Evolutionary conservation across 2,329 filamentous ascomycete genomes (phyloP).

Genomic region (Colletotrichum sp.): DNA sequence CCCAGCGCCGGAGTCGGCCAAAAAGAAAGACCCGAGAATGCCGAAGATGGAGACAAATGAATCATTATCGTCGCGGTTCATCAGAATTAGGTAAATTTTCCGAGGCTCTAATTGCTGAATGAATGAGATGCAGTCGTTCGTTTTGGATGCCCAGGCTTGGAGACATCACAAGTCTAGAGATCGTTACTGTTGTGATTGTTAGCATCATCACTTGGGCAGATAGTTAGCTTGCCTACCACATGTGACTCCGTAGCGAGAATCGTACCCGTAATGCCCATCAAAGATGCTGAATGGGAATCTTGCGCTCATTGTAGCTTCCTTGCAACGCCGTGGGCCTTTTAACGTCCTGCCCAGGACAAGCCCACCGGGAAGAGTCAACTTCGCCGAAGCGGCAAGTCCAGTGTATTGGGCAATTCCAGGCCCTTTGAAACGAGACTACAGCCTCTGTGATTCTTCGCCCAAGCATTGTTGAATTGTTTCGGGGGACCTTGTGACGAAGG

Average conservation of each 20-base stretch:
- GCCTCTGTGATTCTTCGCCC: neutral
- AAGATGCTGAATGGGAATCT: neutral
- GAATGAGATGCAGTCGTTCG: neutral
- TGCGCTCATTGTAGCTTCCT: constrained; percentile 1
- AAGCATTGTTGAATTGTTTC: neutral
- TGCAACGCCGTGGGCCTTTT: constrained; percentile 32
- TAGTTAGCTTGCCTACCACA: neutral
- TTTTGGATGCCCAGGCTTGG: neutral
- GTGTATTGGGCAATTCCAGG: neutral
- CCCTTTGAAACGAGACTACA: neutral
- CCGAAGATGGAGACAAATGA: neutral
- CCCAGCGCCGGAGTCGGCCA: neutral
- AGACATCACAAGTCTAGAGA: neutral
- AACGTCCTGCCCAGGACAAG: constrained; percentile 38
- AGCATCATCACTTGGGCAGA: neutral
- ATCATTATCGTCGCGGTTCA: neutral
- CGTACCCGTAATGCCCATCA: neutral
- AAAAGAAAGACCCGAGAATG: neutral
- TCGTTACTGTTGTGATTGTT: neutral
- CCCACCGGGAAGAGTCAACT: neutral
- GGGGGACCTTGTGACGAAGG: neutral
- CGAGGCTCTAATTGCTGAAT: neutral
- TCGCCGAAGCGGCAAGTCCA: neutral
- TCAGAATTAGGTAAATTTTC: neutral
- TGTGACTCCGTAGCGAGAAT: neutral